Evolutionary conservation across 495 filamentous ascomycete species (phyloP), one percentile per base, ranked within the genome.

Genomic region (Trichoderma orchidacearum): DNA sequence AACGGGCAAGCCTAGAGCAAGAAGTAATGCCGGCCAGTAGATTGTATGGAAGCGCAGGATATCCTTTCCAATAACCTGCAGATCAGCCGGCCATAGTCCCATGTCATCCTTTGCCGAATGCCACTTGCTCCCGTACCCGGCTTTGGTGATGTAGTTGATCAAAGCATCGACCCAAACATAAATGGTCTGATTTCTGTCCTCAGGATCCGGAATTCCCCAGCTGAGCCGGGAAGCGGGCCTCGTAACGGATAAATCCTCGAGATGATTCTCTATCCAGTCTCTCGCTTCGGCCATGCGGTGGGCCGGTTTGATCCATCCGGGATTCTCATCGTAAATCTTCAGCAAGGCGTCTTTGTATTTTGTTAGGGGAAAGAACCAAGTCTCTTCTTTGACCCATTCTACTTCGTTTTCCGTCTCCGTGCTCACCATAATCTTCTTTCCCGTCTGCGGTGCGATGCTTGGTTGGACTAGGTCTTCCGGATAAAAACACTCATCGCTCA

Each of bases 101-200:
- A 67, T 68, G 4, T 66, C 63, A 0, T 73, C 60, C 70, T 85
- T 87, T 53, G 73, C 70, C 0, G 93, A 92, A 25, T 53, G 51
- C 53, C 53, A 55, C 17, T 36, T 35, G 30, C 32, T 55, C 8
- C 53, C 53, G 64, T 94, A 97, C 17, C 90, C 88, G 15, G 88
- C 81, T 57, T 81, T 86, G 30, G 90, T 95, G 61, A 94, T 69
- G 63, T 98, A 97, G 68, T 96, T 97, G 60, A 96, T 78, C 25
- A 98, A 77, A 4, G 93, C 93, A 70, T 97, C 94, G 3, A 98
- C 77, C 93, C 93, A 98, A 32, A 97, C 94, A 66, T 97, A 98
- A 59, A 98, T 92, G 2, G 91, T 96, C 69, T 97, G 94, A 17
- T 72, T 80, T 1, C 80, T 70, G 63, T 97, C 93, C 52, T 81